phyloP scores from a whole-genome alignment of 305 asterid genomes.

The Fraxinus dipetala region DNA sequence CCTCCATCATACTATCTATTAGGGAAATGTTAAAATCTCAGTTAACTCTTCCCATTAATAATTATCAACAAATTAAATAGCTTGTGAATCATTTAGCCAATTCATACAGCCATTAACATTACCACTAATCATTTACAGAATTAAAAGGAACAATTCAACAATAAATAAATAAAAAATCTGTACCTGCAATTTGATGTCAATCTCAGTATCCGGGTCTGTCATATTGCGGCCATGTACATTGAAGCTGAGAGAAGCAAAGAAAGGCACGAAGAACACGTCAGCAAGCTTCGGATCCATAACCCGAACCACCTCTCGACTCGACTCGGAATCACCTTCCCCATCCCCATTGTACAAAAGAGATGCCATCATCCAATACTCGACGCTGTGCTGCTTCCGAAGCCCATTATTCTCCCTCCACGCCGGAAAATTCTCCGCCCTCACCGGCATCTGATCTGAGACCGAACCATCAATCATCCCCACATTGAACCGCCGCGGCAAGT shows the following conservation, averaged over 20 bases:
- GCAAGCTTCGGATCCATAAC: constrained; percentile 62
- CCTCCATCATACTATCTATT: not conserved
- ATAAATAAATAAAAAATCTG: not conserved
- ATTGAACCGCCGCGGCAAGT: constrained; percentile 69
- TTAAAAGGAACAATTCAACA: not conserved
- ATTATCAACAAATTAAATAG: not conserved
- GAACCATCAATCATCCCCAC: constrained; percentile 52
- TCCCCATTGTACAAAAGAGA: constrained; percentile 37
- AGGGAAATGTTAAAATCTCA: not conserved
- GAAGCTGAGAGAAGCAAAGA: constrained; percentile 64
- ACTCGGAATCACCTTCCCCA: constrained; percentile 15
- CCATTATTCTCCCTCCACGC: constrained; percentile 50
- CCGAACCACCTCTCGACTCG: constrained; percentile 45
- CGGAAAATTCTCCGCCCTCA: constrained; percentile 42
- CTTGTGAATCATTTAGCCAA: not conserved
- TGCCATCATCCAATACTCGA: constrained; percentile 71
- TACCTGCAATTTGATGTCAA: constrained; percentile 71
- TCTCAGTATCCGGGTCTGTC: constrained; percentile 49
- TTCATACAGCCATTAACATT: not conserved
- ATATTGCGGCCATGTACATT: constrained; percentile 55
- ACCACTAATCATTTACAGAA: not conserved
- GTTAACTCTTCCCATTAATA: not conserved
- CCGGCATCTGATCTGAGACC: constrained; percentile 33
- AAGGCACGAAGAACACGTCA: constrained; percentile 62
- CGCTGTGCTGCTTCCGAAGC: constrained; percentile 59